A percentile compares a stretch with the other conserved stretches of the same genome.
Conservation (phyloP, 768 basidiomycete genomes). For the Leccinum rimulosum region DNA sequence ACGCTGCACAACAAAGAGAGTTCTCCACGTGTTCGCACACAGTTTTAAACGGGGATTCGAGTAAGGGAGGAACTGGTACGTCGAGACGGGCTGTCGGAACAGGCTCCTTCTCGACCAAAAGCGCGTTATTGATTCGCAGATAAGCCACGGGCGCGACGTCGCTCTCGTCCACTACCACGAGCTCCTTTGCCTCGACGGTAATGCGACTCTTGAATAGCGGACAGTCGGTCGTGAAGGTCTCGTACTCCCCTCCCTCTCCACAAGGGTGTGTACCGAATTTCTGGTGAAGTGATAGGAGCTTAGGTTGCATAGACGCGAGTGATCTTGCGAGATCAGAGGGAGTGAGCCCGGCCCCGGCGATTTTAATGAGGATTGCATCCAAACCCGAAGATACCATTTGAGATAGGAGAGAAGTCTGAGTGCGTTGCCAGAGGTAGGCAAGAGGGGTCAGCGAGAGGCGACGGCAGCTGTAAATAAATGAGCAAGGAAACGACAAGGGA, state of each 20-base stretch:
- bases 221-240: slow-evolving; percentile 87
- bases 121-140: slow-evolving; percentile 71
- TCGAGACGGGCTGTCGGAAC: slow-evolving; percentile 2
- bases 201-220: slow-evolving; percentile 84
- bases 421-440: slow-evolving; percentile 91
- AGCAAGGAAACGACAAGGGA: neutral
- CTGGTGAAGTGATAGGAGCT: slow-evolving; percentile 67
- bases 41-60: slow-evolving; percentile 35
- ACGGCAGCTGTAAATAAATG: slow-evolving; percentile 54
- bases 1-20: slow-evolving; percentile 5
- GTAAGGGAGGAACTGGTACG: slow-evolving; percentile 46
- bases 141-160: slow-evolving; percentile 92
- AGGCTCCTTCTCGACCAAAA: slow-evolving; percentile 54
- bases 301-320: slow-evolving; percentile 70
- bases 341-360: slow-evolving; percentile 89
- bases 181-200: slow-evolving; percentile 62
- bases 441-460: slow-evolving; percentile 78
- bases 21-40: slow-evolving; percentile 9
- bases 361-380: slow-evolving; percentile 87
- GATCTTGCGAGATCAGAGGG: slow-evolving; percentile 75
- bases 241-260: slow-evolving; percentile 98
- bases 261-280: slow-evolving; percentile 91
- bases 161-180: slow-evolving; percentile 74
- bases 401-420: slow-evolving; percentile 78
- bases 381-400: slow-evolving; percentile 85